Base-by-base conservation (phyloP, 257 asterid species). In the Nicotiana paniculata region DNA sequence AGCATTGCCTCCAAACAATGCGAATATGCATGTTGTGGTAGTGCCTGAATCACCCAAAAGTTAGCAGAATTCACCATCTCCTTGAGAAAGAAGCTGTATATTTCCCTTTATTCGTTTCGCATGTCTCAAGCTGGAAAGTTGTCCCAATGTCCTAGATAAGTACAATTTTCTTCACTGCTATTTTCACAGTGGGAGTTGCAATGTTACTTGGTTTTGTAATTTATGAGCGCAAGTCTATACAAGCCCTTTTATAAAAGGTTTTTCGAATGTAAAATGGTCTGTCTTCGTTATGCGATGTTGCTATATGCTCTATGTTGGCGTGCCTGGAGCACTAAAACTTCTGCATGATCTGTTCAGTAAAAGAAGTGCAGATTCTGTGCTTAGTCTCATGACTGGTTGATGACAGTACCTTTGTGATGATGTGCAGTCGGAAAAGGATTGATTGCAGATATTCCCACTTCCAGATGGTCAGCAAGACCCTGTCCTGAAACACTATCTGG, bases 1-100 rank as follows among this genome's bases (percentile, higher is more conserved):
- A 81, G 97, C 92, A 85, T 97, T 96, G 81, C 99, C 99, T 74
- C 99, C 99, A 51, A 93, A 96, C 77, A 93, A 93, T 24, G 77
- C 95, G 3, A 86, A 89, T 69, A 92, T 96, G 97, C 90, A 93
- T 43, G 90, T 96, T 72, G 79, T 96, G 35, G 89, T 96, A 17
- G 87, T 92, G 77, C 98, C 95, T 12, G 87, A 94, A 15, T 86
- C 95, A 35, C 84, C 92, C 17, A 85, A 83, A 83, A 97, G 97
- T 91, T 30, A 83, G 69, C 66, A 74, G 24, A 46, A 13, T 48
- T 74, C 1, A 7, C 24, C 79, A 24, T 46, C 39, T 72, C 61
- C 24, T 18, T 26, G 79, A 15, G 63, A 74, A 74, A 74, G 65
- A 59, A n/a, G 65, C 63, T 61, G 66, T 63, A 63, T 63, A 55